Conservation (phyloP, 208 protist genomes). For the Crithidia sp. region DNA sequence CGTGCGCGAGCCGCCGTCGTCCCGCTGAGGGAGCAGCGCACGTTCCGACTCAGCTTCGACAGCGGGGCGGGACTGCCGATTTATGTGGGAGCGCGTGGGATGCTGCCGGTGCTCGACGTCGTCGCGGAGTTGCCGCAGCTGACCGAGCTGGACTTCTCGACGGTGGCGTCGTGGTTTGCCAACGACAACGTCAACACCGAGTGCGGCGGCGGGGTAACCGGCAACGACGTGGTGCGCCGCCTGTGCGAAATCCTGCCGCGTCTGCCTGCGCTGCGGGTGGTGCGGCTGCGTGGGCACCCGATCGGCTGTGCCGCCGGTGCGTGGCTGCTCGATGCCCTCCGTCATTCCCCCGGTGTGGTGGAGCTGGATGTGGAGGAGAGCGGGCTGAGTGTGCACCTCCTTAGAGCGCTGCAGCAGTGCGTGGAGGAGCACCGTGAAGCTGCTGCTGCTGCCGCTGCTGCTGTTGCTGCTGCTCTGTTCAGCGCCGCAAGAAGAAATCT, state of each 20-base stretch:
- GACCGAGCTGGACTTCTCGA: constrained; percentile 63
- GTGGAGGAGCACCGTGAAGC: constrained; percentile 26
- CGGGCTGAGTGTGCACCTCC: constrained; percentile 41
- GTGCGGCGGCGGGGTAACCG: constrained; percentile 27
- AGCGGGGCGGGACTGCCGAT: constrained; percentile 17
- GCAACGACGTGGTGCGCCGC: constrained; percentile 59
- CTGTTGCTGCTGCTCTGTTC: no score
- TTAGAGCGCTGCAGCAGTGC: constrained; percentile 31
- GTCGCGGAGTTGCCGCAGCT: constrained; percentile 62
- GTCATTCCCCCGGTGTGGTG: constrained; percentile 27
- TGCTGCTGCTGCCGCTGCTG: not conserved
- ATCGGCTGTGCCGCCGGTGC: constrained; percentile 56
- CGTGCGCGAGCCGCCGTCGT: constrained; percentile 26
- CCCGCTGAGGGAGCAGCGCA: constrained; percentile 34
- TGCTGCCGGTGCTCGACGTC: constrained; percentile 66
- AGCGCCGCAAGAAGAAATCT: no score
- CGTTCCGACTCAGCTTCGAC: constrained; percentile 28
- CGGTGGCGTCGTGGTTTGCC: constrained; percentile 59
- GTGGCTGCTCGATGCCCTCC: constrained; percentile 41
- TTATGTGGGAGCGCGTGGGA: constrained; percentile 68
- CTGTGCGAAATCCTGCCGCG: constrained; percentile 46
- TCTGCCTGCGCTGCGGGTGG: constrained; percentile 39
- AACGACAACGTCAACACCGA: constrained; percentile 46
- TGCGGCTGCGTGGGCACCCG: constrained; percentile 57
- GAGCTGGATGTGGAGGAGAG: constrained; percentile 34